Evolutionary conservation across 2,329 filamentous ascomycete species (phyloP), one percentile per base, ranked within the genome.

Genomic region (Sarocladium oryzae): DNA sequence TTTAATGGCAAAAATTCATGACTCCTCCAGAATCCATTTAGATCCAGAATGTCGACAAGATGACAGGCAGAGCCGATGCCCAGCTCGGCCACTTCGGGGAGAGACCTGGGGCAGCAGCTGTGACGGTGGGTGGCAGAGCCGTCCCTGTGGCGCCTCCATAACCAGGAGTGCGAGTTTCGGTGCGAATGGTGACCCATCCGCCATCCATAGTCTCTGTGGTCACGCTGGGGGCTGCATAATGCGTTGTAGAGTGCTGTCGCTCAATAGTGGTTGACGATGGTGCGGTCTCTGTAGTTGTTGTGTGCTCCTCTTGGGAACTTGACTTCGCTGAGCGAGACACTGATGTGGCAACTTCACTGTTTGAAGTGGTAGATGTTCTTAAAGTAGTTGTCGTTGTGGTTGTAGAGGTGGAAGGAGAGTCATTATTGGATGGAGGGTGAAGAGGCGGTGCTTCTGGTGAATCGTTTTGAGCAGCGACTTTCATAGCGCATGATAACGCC

Each of bases 391-490:
- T 32, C 7, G 26, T 48, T 7, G 43, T 48, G 11, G 43, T 48
- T 20, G 43, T 48, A 6, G 43, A 32, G n/a, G 26, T 32, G 20
- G 43, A 32, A 18, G 4, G n/a, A 4, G 43, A n/a, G 18, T 49
- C 46, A 28, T 37, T 20, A 18, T 36, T 10, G 9, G 30, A 23
- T 4, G 46, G 46, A 37, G 46, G 46, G 26, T 49, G 46, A 10
- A 49, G 32, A 8, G 46, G 46, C 6, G 46, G 46, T n/a, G 46
- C 46, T 18, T 49, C 46, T 36, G 46, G 46, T 24, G 46, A 36
- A 48, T 48, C 43, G 20, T 49, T 20, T 18, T 49, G 46, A 10
- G 46, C 46, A 11, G 28, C 10, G 21, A 16, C 33, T 15, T 37
- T 6, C 3, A 32, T 24, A 10, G 32, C 46, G 21, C 26, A 35